These are phyloP conservation scores for Mycena capillaripes DNA, from an alignment of 768 basidiomycete species.

Conservation along the genomic window DNA sequence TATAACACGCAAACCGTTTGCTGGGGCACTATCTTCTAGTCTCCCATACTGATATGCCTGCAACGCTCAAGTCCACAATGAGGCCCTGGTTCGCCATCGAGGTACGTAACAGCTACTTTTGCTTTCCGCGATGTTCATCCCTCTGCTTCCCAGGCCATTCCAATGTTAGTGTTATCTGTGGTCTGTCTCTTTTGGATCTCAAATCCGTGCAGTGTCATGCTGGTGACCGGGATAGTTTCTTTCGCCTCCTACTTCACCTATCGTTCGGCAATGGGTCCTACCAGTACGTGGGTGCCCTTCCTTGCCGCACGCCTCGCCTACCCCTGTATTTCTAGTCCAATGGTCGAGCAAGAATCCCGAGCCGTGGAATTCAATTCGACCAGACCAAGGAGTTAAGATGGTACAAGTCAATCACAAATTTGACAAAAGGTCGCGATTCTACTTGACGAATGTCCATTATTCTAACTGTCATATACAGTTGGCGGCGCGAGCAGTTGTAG, in stretches of 20 bases:
- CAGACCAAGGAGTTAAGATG: conserved; percentile 81
- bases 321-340: conserved; percentile 52
- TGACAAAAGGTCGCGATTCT: conserved; percentile 66
- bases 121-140: conserved; percentile 17
- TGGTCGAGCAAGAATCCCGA: conserved; percentile 82
- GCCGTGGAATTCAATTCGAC: conserved; percentile 91
- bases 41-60: conserved; percentile 23
- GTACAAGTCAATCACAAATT: conserved; percentile 80
- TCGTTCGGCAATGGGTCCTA: conserved; percentile 74
- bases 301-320: conserved; percentile 22
- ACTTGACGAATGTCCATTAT: not conserved
- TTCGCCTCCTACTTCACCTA: conserved; percentile 72
- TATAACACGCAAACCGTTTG: not conserved
- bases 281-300: conserved; percentile 53
- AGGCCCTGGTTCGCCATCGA: conserved; percentile 83
- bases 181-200: not conserved
- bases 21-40: not conserved
- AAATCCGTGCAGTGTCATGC: conserved; percentile 55
- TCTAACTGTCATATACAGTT: conserved; percentile 7
- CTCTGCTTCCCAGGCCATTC: conserved; percentile 57
- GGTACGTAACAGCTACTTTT: conserved; percentile 51
- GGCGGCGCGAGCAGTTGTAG: conserved; percentile 24
- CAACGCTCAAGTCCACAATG: conserved; percentile 44
- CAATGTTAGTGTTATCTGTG: conserved; percentile 56
- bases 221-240: conserved; percentile 62